Conservation (phyloP, 805 yeast species). For the Starmerella lactis-condensi region DNA sequence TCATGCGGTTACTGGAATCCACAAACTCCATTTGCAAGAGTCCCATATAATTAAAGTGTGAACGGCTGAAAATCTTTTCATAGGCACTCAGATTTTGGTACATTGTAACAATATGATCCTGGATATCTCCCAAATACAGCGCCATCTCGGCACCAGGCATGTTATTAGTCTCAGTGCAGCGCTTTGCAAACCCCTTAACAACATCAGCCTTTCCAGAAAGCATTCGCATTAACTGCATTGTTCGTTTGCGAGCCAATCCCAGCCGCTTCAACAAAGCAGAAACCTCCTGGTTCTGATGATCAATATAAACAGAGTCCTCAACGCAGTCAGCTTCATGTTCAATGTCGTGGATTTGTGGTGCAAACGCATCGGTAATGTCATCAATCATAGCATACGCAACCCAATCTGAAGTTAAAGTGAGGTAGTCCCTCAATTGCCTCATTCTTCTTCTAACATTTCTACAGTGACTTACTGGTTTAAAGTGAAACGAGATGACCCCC, state of each 20-base stretch:
- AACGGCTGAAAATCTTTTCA: constrained; percentile 81
- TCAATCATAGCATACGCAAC: constrained; percentile 47
- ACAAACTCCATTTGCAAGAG: constrained; percentile 87
- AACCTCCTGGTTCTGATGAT: constrained; percentile 30
- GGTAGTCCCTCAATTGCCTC: constrained; percentile 43
- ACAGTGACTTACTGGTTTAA: constrained; percentile 38
- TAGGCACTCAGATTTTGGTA: constrained; percentile 73
- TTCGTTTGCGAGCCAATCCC: constrained; percentile 77
- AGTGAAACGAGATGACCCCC: constrained; percentile 44
- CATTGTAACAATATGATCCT: constrained; percentile 94
- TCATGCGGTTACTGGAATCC: constrained; percentile 64
- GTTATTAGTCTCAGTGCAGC: constrained; percentile 59
- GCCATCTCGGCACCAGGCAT: constrained; percentile 81
- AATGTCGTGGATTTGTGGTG: constrained; percentile 39
- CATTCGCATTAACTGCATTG: constrained; percentile 80
- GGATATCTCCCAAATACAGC: constrained; percentile 81
- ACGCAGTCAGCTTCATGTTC: constrained; percentile 48
- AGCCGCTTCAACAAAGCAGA: constrained; percentile 50
- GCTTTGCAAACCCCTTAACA: constrained; percentile 83
- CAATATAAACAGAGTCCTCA: constrained; percentile 67
- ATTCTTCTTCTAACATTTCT: constrained; percentile 46
- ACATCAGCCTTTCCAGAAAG: constrained; percentile 91
- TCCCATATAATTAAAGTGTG: constrained; percentile 82
- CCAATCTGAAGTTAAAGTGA: constrained; percentile 45
- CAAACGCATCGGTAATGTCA: constrained; percentile 47